Conservation (phyloP, 2,329 filamentous ascomycete genomes). For the Shiraia sp. region DNA sequence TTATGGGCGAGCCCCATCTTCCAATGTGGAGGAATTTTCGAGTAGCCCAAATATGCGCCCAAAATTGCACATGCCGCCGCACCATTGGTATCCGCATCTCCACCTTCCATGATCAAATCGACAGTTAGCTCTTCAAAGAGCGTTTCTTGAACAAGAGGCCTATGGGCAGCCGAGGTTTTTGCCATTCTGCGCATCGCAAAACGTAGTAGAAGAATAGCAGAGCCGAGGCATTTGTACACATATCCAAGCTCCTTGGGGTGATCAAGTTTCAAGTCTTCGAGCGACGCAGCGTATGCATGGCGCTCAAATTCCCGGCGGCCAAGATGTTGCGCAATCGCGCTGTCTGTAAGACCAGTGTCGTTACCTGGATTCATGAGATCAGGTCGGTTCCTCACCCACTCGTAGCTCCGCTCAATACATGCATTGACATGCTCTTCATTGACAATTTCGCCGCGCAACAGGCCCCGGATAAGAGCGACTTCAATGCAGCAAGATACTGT, state of each 20-base stretch:
- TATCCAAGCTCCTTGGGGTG: slow-evolving; percentile 55
- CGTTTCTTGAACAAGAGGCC: slow-evolving; percentile 2
- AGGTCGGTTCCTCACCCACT: slow-evolving; percentile 45
- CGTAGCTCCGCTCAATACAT: slow-evolving; percentile 46
- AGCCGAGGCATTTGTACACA: slow-evolving; percentile 58
- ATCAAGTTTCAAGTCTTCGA: slow-evolving; percentile 52
- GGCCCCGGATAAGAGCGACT: slow-evolving; percentile 52
- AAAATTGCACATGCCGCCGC: slow-evolving; percentile 57
- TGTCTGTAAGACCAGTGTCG: slow-evolving; percentile 28
- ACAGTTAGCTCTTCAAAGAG: slow-evolving; percentile 55
- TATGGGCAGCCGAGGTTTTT: not conserved
- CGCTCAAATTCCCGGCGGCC: slow-evolving; percentile 48
- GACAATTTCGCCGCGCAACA: slow-evolving; percentile 52
- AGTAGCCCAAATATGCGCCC: slow-evolving; percentile 55
- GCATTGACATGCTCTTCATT: slow-evolving; percentile 48
- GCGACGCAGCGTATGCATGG: slow-evolving; percentile 44
- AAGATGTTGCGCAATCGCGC: slow-evolving; percentile 30
- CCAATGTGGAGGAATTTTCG: slow-evolving; percentile 54
- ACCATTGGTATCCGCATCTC: slow-evolving; percentile 60
- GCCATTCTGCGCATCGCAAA: slow-evolving; percentile 45
- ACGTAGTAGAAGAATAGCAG: slow-evolving; percentile 52
- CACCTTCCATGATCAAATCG: slow-evolving; percentile 56
- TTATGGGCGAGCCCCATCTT: slow-evolving; percentile 52
- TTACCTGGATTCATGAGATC: slow-evolving; percentile 26
- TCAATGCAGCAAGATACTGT: slow-evolving; percentile 55